phyloP scores from a whole-genome alignment of 305 asterid species.

The Salvia sclarea region DNA sequence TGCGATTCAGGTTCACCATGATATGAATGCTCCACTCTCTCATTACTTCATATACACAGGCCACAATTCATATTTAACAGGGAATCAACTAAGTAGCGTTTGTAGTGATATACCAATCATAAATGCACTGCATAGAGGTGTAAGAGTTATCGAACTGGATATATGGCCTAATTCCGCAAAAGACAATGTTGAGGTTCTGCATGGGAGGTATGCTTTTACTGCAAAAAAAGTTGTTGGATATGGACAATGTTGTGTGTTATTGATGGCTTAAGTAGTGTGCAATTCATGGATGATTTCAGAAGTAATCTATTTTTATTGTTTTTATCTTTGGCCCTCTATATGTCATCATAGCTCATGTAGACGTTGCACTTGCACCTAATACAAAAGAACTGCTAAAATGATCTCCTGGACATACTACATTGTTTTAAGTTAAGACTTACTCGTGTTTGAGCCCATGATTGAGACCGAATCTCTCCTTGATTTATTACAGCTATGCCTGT shows the following conservation, averaged over 20 bases:
- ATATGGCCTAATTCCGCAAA: conserved; percentile 87
- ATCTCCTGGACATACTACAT: no score
- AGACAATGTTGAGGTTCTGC: conserved; percentile 73
- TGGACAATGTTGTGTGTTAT: neutral
- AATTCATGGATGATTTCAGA: neutral
- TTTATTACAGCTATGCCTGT: no score
- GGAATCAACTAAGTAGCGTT: conserved; percentile 88
- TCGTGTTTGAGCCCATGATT: no score
- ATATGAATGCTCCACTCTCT: conserved; percentile 84
- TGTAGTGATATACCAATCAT: conserved; percentile 84
- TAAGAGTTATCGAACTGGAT: conserved; percentile 89
- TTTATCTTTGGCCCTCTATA: no score
- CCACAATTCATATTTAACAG: conserved; percentile 92
- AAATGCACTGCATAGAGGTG: conserved; percentile 67
- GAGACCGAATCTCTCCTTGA: no score
- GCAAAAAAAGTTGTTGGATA: neutral
- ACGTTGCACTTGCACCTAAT: no score
- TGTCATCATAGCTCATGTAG: no score
- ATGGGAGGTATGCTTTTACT: conserved; percentile 69
- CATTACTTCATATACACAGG: conserved; percentile 95
- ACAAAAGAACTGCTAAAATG: no score
- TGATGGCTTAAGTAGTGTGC: conserved; percentile 5
- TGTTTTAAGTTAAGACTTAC: no score
- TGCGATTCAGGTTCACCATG: conserved; percentile 78
- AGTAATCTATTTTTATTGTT: neutral